These are phyloP conservation scores for Cryptomeria japonica DNA, from an alignment of 75 land plant genomes.

Conservation along the genomic window DNA sequence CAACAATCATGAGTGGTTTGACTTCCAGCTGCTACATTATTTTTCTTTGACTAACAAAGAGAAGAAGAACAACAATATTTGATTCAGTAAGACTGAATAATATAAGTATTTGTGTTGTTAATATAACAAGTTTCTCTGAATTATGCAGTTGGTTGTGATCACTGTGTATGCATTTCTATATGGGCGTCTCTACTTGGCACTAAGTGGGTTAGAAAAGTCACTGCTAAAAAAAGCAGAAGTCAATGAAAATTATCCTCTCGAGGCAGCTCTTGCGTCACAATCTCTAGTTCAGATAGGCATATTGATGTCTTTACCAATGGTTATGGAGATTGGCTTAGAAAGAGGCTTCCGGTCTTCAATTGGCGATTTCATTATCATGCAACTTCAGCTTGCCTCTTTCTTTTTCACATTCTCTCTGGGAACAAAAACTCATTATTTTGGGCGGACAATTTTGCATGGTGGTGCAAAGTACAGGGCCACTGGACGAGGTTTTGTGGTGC, in stretches of 20 bases:
- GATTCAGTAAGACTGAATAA: not conserved
- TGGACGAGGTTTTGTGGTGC: constrained; percentile 96
- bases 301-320: constrained; percentile 68
- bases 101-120: not conserved
- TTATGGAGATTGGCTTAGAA: constrained; percentile 73
- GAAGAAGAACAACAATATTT: not conserved
- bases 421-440: constrained; percentile 91
- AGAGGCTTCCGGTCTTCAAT: constrained; percentile 64
- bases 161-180: constrained; percentile 85
- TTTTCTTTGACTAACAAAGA: not conserved
- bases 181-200: constrained; percentile 81
- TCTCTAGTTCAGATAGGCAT: constrained; percentile 64
- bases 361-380: constrained; percentile 73
- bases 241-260: constrained; percentile 57
- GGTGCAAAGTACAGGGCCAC: constrained; percentile 94
- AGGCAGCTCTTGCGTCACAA: constrained; percentile 63
- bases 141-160: constrained; percentile 75
- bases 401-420: constrained; percentile 96
- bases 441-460: constrained; percentile 94
- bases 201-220: constrained; percentile 86
- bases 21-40: not conserved
- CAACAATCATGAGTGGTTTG: not conserved
- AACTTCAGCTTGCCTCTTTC: constrained; percentile 82
- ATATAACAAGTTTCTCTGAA: constrained; percentile 3
- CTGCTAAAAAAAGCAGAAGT: constrained; percentile 44